Evolutionary conservation across 805 yeast genomes (phyloP).

Genomic region (Saturnispora silvae): DNA sequence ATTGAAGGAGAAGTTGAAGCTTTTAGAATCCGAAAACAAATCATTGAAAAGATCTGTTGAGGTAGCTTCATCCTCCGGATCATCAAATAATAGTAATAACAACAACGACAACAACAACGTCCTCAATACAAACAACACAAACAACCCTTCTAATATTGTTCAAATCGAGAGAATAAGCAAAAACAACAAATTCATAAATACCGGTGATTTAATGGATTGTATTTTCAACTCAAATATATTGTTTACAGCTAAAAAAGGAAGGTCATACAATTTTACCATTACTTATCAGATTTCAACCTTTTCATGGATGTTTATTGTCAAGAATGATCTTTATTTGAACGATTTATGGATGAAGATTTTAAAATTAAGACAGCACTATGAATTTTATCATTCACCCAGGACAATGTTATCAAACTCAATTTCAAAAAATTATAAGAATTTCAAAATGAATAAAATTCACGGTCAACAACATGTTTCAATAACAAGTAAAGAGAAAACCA

Average conservation of each 20-base stretch:
- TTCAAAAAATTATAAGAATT: constrained; percentile 21
- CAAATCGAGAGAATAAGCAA: no score
- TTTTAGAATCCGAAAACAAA: constrained; percentile 19
- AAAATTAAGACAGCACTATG: constrained; percentile 28
- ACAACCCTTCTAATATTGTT: no score
- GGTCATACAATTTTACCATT: constrained; percentile 27
- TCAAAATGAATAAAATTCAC: constrained; percentile 18
- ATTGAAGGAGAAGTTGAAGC: constrained; percentile 13
- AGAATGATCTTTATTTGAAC: constrained; percentile 47
- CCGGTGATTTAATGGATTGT: constrained; percentile 24
- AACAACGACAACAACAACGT: constrained; percentile 4
- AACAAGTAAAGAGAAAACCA: constrained; percentile 19
- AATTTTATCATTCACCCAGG: constrained; percentile 25
- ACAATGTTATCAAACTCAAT: constrained; percentile 22
- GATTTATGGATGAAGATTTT: constrained; percentile 38
- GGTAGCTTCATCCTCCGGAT: constrained; percentile 7
- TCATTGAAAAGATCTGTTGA: constrained; percentile 20
- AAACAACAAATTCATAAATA: constrained; percentile 10
- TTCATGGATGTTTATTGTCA: constrained; percentile 49
- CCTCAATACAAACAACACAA: no score
- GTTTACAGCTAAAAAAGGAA: constrained; percentile 27
- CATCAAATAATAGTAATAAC: neutral
- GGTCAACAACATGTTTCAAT: constrained; percentile 12
- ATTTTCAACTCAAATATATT: constrained; percentile 26
- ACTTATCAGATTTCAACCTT: constrained; percentile 35